phyloP scores from a whole-genome alignment of 148 eudicot species.

The Chenopodium quinoa region DNA sequence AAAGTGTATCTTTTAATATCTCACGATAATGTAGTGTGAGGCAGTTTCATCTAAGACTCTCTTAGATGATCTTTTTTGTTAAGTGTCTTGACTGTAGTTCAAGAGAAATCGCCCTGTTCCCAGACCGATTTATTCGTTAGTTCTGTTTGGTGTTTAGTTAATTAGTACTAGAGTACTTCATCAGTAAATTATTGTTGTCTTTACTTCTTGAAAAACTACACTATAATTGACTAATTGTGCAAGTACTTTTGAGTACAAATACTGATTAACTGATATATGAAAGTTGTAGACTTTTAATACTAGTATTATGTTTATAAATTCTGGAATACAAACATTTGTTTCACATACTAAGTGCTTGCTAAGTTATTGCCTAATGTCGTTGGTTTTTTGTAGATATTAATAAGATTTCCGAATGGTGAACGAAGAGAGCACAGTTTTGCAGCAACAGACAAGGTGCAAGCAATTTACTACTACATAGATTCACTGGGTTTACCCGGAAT shows the following conservation, averaged over 20 bases:
- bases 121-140: background rate
- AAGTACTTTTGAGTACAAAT: too few species aligned
- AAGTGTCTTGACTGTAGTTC: background rate
- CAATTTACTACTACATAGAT: slow-evolving; percentile 58
- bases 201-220: background rate
- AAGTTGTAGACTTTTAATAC: too few species aligned
- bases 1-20: background rate
- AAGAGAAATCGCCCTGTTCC: background rate
- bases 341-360: background rate
- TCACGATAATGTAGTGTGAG: background rate
- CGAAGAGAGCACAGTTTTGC: slow-evolving; percentile 63
- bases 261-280: too few species aligned
- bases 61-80: background rate
- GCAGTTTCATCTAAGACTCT: background rate
- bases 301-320: too few species aligned
- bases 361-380: background rate
- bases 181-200: background rate
- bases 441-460: slow-evolving; percentile 59
- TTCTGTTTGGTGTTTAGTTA: background rate
- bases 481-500: slow-evolving; percentile 55
- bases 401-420: slow-evolving; percentile 87
- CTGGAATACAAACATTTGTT: background rate
- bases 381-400: slow-evolving; percentile 49
- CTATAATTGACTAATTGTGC: background rate
- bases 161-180: background rate